These are phyloP conservation scores for Neurospora sublineolata DNA, from an alignment of 495 filamentous ascomycete species.

Conservation along the genomic window DNA sequence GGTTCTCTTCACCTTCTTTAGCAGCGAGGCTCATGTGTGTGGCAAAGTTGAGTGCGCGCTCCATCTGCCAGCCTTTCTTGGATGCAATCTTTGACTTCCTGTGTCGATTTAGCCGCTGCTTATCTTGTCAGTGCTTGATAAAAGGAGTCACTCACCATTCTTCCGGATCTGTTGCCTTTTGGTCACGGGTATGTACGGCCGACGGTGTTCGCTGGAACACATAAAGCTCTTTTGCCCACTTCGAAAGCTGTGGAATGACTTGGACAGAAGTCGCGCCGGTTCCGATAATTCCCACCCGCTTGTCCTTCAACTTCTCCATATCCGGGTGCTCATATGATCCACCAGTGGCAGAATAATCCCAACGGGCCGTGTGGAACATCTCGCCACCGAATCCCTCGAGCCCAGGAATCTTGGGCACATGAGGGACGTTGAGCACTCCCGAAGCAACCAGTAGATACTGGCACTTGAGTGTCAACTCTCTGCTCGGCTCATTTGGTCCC, in stretches of 20 bases:
- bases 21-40: conserved; percentile 15
- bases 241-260: conserved; percentile 37
- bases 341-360: conserved; percentile 44
- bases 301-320: conserved; percentile 35
- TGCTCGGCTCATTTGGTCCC: conserved; percentile 20
- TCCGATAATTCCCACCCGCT: conserved; percentile 42
- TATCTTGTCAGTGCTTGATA: background rate
- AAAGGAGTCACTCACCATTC: conserved; percentile 21
- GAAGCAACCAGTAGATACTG: conserved; percentile 27
- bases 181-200: conserved; percentile 34
- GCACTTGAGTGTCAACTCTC: conserved; percentile 19
- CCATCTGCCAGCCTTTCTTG: conserved; percentile 34
- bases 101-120: background rate
- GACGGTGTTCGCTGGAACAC: conserved; percentile 48
- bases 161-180: conserved; percentile 36
- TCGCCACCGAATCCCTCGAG: conserved; percentile 34
- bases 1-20: conserved; percentile 17
- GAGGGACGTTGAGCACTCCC: conserved; percentile 34
- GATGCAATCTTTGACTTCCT: conserved; percentile 25
- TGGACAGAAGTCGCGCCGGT: conserved; percentile 48
- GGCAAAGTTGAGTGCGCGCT: conserved; percentile 28
- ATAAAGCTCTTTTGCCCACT: conserved; percentile 39
- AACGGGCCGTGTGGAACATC: conserved; percentile 42
- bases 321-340: conserved; percentile 34
- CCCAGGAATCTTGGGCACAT: conserved; percentile 34